A percentile compares a stretch with the other conserved stretches of the same genome.
phyloP scores from a whole-genome alignment of 2,329 filamentous ascomycete species.

The Coniochaeta prunicola region DNA sequence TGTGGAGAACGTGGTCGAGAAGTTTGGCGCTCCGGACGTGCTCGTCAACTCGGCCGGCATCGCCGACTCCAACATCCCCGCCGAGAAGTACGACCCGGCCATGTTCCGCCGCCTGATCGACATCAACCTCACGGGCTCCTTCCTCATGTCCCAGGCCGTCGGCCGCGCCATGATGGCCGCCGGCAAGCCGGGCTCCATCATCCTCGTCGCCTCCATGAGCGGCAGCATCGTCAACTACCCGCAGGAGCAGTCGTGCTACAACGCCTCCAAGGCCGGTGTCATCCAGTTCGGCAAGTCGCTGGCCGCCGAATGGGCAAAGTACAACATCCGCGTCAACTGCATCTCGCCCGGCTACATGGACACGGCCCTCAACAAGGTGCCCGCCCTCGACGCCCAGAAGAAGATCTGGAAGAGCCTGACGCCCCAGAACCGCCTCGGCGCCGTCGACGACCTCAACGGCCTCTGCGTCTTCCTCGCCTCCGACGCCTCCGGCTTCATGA shows the following conservation, averaged over 20 bases:
- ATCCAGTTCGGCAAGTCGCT: conserved; percentile 74
- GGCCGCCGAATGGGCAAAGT: conserved; percentile 77
- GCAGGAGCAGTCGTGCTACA: conserved; percentile 78
- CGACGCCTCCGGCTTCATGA: conserved; percentile 70
- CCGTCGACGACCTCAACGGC: conserved; percentile 70
- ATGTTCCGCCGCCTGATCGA: conserved; percentile 75
- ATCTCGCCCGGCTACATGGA: conserved; percentile 86
- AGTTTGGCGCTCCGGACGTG: conserved; percentile 64
- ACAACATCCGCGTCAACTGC: conserved; percentile 75
- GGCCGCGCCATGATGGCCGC: conserved; percentile 67
- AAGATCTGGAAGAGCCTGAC: conserved; percentile 71
- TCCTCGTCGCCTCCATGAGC: conserved; percentile 75
- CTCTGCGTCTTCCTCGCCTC: conserved; percentile 70
- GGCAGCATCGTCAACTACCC: conserved; percentile 81
- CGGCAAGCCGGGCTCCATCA: conserved; percentile 63
- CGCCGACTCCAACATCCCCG: conserved; percentile 77
- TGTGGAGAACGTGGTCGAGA: conserved; percentile 56
- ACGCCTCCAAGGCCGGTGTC: conserved; percentile 75
- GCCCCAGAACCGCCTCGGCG: conserved; percentile 65
- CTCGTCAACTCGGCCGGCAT: conserved; percentile 78
- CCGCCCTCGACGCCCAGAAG: conserved; percentile 73
- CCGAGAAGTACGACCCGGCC: conserved; percentile 66
- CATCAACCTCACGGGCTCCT: conserved; percentile 75
- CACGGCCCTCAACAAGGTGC: conserved; percentile 72
- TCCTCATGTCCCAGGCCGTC: conserved; percentile 69